Evolutionary conservation across 169 alveolate species (phyloP).

Genomic region (Plasmodium inui): DNA sequence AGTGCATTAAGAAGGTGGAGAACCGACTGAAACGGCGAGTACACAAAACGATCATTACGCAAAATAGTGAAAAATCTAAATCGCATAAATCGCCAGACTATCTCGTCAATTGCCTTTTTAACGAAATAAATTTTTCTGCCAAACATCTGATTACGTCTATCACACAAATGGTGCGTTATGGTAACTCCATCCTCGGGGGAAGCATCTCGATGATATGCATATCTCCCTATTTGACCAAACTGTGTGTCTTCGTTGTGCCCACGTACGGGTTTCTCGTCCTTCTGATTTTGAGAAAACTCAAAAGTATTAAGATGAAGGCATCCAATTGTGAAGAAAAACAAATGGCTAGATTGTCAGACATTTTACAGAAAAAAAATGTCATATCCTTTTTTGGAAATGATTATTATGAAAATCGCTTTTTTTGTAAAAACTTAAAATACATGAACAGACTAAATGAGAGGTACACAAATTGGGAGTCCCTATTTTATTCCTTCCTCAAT

Average conservation of each 20-base stretch:
- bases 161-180: conserved; percentile 47
- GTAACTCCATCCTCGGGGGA: conserved; percentile 55
- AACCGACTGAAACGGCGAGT: conserved; percentile 25
- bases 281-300: conserved; percentile 15
- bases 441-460: conserved; percentile 9
- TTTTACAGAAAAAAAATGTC: conserved; percentile 66
- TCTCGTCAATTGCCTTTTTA: conserved; percentile 45
- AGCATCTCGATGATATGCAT: conserved; percentile 33
- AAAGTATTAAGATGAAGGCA: conserved; percentile 25
- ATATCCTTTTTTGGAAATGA: conserved; percentile 54
- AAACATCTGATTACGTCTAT: conserved; percentile 55
- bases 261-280: conserved; percentile 34
- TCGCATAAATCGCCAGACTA: conserved; percentile 38
- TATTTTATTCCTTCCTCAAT: conserved; percentile 58
- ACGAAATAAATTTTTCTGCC: conserved; percentile 44
- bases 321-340: conserved; percentile 53
- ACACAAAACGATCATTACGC: conserved; percentile 36
- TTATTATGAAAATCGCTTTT: conserved; percentile 43
- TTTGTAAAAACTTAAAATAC: conserved; percentile 17
- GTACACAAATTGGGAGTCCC: conserved; percentile 36
- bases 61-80: conserved; percentile 31
- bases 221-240: conserved; percentile 43
- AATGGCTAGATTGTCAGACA: conserved; percentile 67
- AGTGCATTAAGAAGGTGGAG: conserved; percentile 41
- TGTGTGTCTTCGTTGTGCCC: conserved; percentile 43